Base-by-base conservation (phyloP, 2,329 filamentous ascomycete species). In the Lasiodiplodia theobromae region DNA sequence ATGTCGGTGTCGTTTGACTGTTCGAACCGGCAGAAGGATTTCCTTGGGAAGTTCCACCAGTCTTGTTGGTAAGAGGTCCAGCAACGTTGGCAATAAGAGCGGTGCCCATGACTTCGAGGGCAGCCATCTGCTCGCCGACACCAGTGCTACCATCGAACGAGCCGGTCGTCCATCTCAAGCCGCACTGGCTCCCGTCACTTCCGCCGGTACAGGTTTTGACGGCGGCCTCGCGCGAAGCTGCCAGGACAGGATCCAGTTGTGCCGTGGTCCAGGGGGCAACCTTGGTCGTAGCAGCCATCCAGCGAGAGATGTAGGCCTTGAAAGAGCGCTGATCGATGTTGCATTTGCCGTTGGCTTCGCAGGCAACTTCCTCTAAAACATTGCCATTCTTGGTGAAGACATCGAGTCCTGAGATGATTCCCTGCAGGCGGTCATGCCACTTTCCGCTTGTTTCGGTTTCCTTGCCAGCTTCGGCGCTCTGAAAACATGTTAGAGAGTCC, bases 101-200 rank as follows among this genome's bases (percentile, higher is more conserved):
- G 77, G 52, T 77, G 77, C 86, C 80, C 65, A 89, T 79, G 65
- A 86, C 82, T 69, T 87, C 86, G 31, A 89, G 77, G 3, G 84
- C 86, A 69, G 82, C 82, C 86, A 89, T 88, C 77, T 88, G 84
- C 76, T 89, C 85, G 18, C 87, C 86, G 14, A 87, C 86, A 54
- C 87, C 86, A 14, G 64, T 56, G 23, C 77, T 81, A 21, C 83
- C 81, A 72, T 88, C 86, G 71, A 83, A 83, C 1, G 65, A 72
- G 23, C 77, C 78, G 2, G 76, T 78, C 16, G 74, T 77, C 84
- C 84, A 86, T 40, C 77, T 76, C 4, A 82, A 79, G 28, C 83
- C 83, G 71, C 84, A 86, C 1, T 80, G 82, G 6, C 80, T 79
- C 28, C 83, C 79, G 34, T 84, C 81, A 0, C 71, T 69, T 34